Conservation (phyloP, 192 early-diverging fungal genomes). For the Coemansia javaensis region DNA sequence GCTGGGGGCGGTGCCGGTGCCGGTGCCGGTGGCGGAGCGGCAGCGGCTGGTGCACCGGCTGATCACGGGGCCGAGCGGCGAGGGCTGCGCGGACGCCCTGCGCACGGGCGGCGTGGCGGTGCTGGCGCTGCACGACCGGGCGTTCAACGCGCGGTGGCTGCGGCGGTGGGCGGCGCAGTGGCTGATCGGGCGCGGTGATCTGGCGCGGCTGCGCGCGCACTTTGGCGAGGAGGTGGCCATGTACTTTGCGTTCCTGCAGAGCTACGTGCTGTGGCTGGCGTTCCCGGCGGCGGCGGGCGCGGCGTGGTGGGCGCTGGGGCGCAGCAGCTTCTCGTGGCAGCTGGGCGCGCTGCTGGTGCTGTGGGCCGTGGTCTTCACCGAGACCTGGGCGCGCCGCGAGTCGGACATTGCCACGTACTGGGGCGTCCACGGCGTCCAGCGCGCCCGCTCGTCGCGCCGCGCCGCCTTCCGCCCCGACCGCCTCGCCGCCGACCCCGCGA, state of each 20-base stretch:
- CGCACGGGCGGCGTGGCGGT: conserved; percentile 51
- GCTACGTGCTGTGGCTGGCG: conserved; percentile 74
- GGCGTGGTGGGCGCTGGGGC: conserved; percentile 52
- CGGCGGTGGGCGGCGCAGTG: conserved; percentile 76
- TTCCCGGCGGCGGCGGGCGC: conserved; percentile 64
- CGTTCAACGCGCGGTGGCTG: conserved; percentile 80
- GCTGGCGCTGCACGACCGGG: conserved; percentile 73
- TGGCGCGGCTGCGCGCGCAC: conserved; percentile 70
- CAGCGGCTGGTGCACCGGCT: conserved; percentile 34
- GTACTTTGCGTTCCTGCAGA: conserved; percentile 94
- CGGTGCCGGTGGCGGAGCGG: conserved; percentile 26
- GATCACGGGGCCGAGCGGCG: conserved; percentile 28
- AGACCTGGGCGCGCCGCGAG: conserved; percentile 78
- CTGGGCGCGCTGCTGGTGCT: conserved; percentile 63
- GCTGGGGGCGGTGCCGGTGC: conserved; percentile 8
- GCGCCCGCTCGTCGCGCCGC: conserved; percentile 52
- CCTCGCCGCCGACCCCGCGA: conserved; percentile 58
- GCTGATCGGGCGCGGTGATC: conserved; percentile 65
- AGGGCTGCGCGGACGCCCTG: conserved; percentile 46
- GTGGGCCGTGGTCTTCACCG: conserved; percentile 69
- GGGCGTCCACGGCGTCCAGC: conserved; percentile 55
- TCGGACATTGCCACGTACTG: conserved; percentile 67
- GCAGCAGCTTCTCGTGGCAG: conserved; percentile 56
- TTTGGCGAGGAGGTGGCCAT: conserved; percentile 90
- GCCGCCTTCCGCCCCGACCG: conserved; percentile 66